These are phyloP conservation scores for Ochromonas danica DNA, from an alignment of 108 stramenopile genomes.

Conservation along the genomic window DNA sequence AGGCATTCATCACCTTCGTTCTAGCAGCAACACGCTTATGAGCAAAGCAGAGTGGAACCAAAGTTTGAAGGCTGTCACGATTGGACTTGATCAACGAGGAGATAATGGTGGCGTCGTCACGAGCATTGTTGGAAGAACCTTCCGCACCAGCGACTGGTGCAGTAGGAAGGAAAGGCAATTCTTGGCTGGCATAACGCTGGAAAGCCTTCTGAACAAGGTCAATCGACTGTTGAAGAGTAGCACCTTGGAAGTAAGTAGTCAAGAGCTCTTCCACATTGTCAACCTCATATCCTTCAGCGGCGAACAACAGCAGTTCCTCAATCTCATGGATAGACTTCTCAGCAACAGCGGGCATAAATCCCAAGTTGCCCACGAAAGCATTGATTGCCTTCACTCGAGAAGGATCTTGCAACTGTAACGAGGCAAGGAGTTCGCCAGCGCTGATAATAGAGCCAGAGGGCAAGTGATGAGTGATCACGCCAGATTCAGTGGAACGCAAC, in stretches of 20 bases:
- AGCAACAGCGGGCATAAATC: neutral
- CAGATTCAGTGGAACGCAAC: conserved; percentile 86
- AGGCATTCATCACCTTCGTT: neutral
- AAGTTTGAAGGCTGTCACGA: neutral
- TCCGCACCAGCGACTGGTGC: conserved; percentile 59
- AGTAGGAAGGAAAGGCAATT: no score
- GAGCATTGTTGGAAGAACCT: conserved; percentile 19
- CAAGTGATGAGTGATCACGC: conserved; percentile 83
- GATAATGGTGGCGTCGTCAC: neutral
- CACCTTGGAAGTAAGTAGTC: conserved; percentile 4
- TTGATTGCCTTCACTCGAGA: conserved; percentile 88
- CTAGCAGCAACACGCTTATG: neutral
- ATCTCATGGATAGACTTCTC: neutral
- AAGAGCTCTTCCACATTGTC: neutral
- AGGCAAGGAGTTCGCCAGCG: conserved; percentile 91
- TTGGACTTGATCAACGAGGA: conserved; percentile 19
- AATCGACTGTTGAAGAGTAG: conserved; percentile 49
- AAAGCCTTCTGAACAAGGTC: conserved; percentile 64
- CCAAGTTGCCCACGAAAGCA: no score
- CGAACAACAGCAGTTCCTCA: neutral
- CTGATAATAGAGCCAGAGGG: conserved; percentile 88
- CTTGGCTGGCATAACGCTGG: conserved; percentile 78
- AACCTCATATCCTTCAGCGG: neutral
- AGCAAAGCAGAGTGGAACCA: neutral
- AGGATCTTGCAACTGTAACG: conserved; percentile 86